Evolutionary conservation across 768 basidiomycete genomes (phyloP).

Genomic region (Cubamyces lactineus): DNA sequence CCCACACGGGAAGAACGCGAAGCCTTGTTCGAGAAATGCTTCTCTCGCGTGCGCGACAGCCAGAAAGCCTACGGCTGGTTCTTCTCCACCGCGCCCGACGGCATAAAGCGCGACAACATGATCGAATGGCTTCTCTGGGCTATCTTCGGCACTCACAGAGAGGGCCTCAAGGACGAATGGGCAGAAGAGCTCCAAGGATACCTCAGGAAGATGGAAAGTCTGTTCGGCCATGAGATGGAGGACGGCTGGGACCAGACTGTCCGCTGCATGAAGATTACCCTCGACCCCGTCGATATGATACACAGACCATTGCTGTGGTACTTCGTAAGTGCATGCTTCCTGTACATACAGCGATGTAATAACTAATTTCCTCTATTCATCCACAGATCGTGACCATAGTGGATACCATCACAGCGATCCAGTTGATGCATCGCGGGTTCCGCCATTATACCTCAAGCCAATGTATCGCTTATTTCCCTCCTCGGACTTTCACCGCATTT

Average conservation of each 20-base stretch:
- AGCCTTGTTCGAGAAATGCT: constrained; percentile 54
- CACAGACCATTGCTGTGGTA: constrained; percentile 74
- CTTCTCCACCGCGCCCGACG: constrained; percentile 33
- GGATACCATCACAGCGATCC: constrained; percentile 48
- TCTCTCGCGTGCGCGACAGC: constrained; percentile 29
- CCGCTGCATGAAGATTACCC: constrained; percentile 52
- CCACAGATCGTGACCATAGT: constrained; percentile 56
- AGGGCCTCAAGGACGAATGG: constrained; percentile 42
- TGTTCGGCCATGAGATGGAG: constrained; percentile 45
- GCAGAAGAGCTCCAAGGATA: constrained; percentile 56
- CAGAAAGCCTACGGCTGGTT: constrained; percentile 57
- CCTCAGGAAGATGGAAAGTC: constrained; percentile 42
- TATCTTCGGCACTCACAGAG: constrained; percentile 49
- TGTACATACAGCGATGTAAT: not conserved
- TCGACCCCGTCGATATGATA: constrained; percentile 57
- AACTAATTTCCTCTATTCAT: not conserved
- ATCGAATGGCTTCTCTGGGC: constrained; percentile 71
- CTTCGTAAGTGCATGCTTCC: constrained; percentile 42
- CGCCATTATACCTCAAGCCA: constrained; percentile 48
- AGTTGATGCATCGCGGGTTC: constrained; percentile 50
- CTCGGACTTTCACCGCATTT: constrained; percentile 49
- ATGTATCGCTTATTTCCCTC: constrained; percentile 53
- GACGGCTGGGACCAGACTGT: constrained; percentile 44
- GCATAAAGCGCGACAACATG: constrained; percentile 50
- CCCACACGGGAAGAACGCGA: constrained; percentile 47